Evolutionary conservation across 139 green algal species (phyloP), one percentile per base, ranked within the genome.

Genomic region (Tetraselmis chui): DNA sequence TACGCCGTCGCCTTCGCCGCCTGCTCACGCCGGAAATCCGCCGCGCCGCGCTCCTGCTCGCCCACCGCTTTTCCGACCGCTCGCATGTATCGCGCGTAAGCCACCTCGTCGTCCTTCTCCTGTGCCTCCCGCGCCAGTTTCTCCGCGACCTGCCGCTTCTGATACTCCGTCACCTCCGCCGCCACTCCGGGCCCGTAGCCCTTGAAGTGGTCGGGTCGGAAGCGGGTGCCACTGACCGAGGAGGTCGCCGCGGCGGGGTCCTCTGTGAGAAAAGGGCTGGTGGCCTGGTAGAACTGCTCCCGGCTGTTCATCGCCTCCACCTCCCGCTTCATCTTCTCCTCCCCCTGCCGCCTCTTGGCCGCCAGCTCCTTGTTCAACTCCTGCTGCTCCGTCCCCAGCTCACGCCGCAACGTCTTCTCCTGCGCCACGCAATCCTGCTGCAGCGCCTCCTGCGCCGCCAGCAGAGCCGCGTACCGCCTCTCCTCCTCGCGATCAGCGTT

Each of bases 121-220:
- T 81, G 32, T 31, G 83, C 83, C 76, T 93, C 89, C 11, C 88
- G 85, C 0, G 80, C 81, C 32, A 74, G 30, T 85, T 94, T 93
- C 81, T 92, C 89, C 25, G 81, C 79, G 78, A 84, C 83, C 85
- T 89, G 84, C 81, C 28, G 77, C 80, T 83, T 81, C 25, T 77
- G 30, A 18, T 76, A 77, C 27, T 85, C 59, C 79, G 30, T 32
- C 58, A 32, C 27, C 79, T 78, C 23, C 1, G 77, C 75, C 23
- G 76, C 58, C 76, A 77, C 80, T 58, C 59, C 58, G 67, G 75
- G 30, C 77, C 59, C 59, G 1, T 76, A 58, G 2, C 76, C 31
- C 84, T 84, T 87, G 31, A 79, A 84, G 29, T 78, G 26, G 45
- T 82, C 84, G 74, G 77, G 28, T 75, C 78, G 78, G 18, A 81